Evolutionary conservation across 192 early-diverging fungal species (phyloP), one percentile per base, ranked within the genome.

Genomic region (Diversispora epigaea): DNA sequence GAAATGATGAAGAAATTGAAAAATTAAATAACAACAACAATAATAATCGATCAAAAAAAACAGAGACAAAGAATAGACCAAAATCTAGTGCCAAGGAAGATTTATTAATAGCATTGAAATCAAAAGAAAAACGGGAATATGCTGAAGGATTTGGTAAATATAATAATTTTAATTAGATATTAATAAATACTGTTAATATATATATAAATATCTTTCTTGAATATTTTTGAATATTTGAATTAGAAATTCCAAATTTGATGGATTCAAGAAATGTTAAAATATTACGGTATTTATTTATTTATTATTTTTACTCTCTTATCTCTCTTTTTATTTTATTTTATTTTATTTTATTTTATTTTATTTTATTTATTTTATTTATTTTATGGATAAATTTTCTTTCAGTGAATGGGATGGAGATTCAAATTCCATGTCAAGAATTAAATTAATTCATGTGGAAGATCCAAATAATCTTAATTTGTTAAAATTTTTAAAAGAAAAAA

Each of bases 391-490:
- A 32, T 32, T 76, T 5, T n/a, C n/a, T n/a, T 75, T 79, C 14
- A 79, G 83, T 9, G 79, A 84, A 22, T 88, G 85, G 87, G 82
- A 88, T 76, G 87, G 87, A 10, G 87, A 88, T 73, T 58, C 75
- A 17, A 88, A 86, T 71, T 82, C 81, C 12, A 73, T 86, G 70
- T 55, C 79, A 44, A 69, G 82, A 32, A 87, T 87, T 66, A 77
- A 79, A 52, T 77, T 83, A 39, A 73, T 84, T 40, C 77, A 79
- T 15, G 61, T 86, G 43, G 74, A 78, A 50, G 81, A 79, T 63
- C 61, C 61, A 14, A 63, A 63, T 15, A 40, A 63, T 63, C 8
- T 41, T 40, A 63, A 60, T 60, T 32, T 11, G 21, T 60, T 60
- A 60, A 60, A 32, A 60, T 22, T 32, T 32, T 32, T 32, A 32